Percentiles rank a stretch among this genome's conserved stretches.
Evolutionary conservation across 371 early-diverging fungal species (phyloP).

Genomic region (Syncephalis plumigaleata): DNA sequence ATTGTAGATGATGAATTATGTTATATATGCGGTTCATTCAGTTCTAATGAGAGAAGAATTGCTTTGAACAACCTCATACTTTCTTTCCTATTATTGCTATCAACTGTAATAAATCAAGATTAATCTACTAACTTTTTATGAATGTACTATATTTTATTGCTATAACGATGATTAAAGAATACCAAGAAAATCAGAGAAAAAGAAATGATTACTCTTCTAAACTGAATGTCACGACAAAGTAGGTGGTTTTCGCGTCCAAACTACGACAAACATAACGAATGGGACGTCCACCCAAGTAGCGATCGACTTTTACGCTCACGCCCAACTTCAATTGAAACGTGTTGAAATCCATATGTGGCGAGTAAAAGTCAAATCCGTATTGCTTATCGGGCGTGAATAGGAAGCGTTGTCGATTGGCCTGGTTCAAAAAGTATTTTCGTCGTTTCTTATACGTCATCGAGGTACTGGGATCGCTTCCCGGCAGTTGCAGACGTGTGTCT

Average conservation of each 20-base stretch:
- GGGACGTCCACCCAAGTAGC: constrained; percentile 43
- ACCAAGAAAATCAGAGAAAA: background rate
- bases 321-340: constrained; percentile 50
- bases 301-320: constrained; percentile 36
- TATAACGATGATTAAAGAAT: no score
- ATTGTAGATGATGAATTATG: no score
- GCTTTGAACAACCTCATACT: no score
- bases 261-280: constrained; percentile 36
- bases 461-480: constrained; percentile 1
- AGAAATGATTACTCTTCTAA: background rate
- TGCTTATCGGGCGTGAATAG: constrained; percentile 31
- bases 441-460: constrained; percentile 13
- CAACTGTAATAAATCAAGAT: no score
- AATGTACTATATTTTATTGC: no score
- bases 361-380: constrained; percentile 52
- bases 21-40: no score
- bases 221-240: background rate
- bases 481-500: constrained; percentile 10
- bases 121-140: no score
- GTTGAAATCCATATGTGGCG: constrained; percentile 57
- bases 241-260: constrained; percentile 19
- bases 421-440: constrained; percentile 38
- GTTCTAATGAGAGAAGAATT: no score
- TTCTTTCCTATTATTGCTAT: no score
- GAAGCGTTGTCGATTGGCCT: constrained; percentile 25